Evolutionary conservation across 768 basidiomycete genomes (phyloP).

Genomic region (Russula virescens): DNA sequence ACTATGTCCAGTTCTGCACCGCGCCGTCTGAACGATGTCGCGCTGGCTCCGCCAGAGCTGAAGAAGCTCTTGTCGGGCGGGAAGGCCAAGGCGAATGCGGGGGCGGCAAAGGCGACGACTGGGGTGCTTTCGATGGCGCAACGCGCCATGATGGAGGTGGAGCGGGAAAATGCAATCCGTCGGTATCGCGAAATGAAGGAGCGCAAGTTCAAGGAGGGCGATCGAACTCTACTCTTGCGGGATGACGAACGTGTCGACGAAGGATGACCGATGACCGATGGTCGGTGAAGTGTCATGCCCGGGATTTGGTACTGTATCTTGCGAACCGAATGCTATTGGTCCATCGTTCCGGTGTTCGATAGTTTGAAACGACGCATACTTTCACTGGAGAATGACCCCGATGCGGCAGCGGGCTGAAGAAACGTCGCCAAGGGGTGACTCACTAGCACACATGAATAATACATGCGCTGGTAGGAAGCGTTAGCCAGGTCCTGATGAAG

Average conservation of each 20-base stretch:
- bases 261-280: neutral
- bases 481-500: too few species aligned
- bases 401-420: too few species aligned
- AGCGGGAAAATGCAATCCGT: constrained; percentile 62
- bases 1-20: constrained; percentile 49
- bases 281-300: too few species aligned
- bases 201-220: constrained; percentile 29
- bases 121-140: constrained; percentile 69
- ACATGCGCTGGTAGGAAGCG: too few species aligned
- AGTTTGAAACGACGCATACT: too few species aligned
- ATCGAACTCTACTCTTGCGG: neutral
- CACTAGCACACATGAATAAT: too few species aligned
- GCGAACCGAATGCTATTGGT: too few species aligned
- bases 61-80: constrained; percentile 34
- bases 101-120: too few species aligned
- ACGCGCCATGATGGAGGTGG: constrained; percentile 68
- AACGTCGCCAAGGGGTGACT: too few species aligned
- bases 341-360: too few species aligned
- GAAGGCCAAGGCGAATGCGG: constrained; percentile 25
- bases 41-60: constrained; percentile 59
- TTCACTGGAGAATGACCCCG: too few species aligned
- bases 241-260: neutral
- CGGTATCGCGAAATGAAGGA: constrained; percentile 68
- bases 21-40: constrained; percentile 65
- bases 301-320: too few species aligned